Evolutionary conservation across 352 stramenopile species (phyloP).

Genomic region (Thalassiosira hispida): DNA sequence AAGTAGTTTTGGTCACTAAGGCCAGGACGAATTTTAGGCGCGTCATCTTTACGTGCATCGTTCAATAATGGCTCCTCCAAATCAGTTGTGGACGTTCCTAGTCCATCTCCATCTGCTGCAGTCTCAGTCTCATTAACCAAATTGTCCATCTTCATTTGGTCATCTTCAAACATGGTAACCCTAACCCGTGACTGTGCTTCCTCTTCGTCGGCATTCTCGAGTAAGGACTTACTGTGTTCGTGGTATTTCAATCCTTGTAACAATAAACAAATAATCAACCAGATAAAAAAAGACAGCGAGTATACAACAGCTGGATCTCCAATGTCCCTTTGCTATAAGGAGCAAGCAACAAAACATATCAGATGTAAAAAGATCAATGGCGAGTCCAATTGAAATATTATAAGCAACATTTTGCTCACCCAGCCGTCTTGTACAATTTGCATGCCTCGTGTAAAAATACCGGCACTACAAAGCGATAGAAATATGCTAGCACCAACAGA

Average conservation of each 20-base stretch:
- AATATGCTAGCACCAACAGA: conserved; percentile 16
- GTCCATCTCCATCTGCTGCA: no score
- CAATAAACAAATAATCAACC: conserved; percentile 22
- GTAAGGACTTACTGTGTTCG: conserved; percentile 12
- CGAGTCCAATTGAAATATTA: no score
- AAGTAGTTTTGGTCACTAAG: no score
- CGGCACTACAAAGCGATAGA: conserved; percentile 24
- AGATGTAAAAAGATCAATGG: no score
- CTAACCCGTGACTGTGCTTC: background rate
- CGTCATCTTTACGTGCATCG: no score
- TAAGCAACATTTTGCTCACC: background rate
- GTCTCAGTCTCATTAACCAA: no score
- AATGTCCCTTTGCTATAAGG: no score
- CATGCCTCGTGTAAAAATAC: conserved; percentile 30
- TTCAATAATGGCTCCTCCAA: no score
- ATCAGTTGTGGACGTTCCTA: no score
- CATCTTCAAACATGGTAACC: background rate
- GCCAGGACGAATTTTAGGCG: no score
- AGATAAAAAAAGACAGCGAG: conserved; percentile 27
- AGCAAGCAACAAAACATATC: no score
- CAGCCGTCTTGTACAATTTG: conserved; percentile 7
- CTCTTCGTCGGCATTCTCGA: conserved; percentile 3
- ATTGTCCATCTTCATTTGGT: background rate
- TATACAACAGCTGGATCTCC: no score
- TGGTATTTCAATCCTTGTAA: conserved; percentile 23